Evolutionary conservation across 441 rosid genomes (phyloP).

Genomic region (Adansonia gregorii): DNA sequence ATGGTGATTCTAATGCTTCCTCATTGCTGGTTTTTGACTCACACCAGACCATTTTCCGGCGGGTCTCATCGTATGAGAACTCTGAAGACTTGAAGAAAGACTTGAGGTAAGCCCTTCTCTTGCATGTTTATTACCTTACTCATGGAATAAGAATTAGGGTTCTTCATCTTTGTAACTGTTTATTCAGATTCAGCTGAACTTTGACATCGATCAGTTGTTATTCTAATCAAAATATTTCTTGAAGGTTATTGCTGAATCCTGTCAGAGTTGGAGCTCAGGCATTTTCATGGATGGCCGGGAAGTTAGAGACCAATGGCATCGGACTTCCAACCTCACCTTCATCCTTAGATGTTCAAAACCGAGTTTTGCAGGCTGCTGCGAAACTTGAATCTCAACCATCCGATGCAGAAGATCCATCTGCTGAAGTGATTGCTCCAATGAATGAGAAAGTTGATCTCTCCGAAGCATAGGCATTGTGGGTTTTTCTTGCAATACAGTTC

Average conservation of each 20-base stretch:
- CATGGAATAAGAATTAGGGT: constrained; percentile 3
- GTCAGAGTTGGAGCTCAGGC: constrained; percentile 71
- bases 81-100: constrained; percentile 75
- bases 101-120: constrained; percentile 55
- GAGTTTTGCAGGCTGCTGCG: constrained; percentile 90
- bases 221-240: constrained; percentile 19
- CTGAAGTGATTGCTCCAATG: constrained; percentile 40
- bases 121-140: not conserved
- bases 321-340: constrained; percentile 94
- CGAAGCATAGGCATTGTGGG: constrained; percentile 46
- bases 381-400: constrained; percentile 92
- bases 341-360: constrained; percentile 75
- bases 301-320: constrained; percentile 70
- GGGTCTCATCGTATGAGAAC: constrained; percentile 64
- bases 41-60: constrained; percentile 68
- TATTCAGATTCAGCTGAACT: not conserved
- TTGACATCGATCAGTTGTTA: not conserved
- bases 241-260: constrained; percentile 66
- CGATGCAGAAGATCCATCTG: constrained; percentile 48
- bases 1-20: constrained; percentile 21
- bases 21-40: constrained; percentile 22
- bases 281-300: constrained; percentile 82
- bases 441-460: constrained; percentile 55
- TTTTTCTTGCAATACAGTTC: not conserved
- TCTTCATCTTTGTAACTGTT: not conserved